Evolutionary conservation across 2,329 filamentous ascomycete species (phyloP).

Genomic region (Huntiella decipiens): DNA sequence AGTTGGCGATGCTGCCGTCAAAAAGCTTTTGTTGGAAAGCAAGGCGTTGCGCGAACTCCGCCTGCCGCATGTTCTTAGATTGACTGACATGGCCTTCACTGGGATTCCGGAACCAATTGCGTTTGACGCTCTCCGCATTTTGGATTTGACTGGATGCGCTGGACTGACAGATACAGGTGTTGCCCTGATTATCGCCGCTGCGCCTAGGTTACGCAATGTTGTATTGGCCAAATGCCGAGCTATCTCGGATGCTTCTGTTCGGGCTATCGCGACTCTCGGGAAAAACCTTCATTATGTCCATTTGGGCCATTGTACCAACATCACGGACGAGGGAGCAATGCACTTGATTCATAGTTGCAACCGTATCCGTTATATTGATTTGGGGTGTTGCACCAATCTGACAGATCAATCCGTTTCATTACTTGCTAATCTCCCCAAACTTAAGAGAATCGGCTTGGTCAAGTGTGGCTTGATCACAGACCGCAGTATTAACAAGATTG

Average conservation of each 20-base stretch:
- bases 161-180: conserved; percentile 74
- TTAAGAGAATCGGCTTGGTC: conserved; percentile 85
- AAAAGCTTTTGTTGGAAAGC: conserved; percentile 57
- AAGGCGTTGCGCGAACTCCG: conserved; percentile 77
- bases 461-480: conserved; percentile 88
- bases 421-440: conserved; percentile 71
- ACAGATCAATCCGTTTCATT: conserved; percentile 76
- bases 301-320: conserved; percentile 76
- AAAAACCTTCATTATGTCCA: conserved; percentile 97
- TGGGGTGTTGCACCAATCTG: conserved; percentile 81
- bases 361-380: conserved; percentile 87
- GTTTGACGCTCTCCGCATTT: conserved; percentile 78
- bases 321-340: conserved; percentile 78
- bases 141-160: conserved; percentile 79
- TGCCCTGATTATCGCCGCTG: conserved; percentile 67
- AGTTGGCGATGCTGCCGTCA: conserved; percentile 69
- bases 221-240: conserved; percentile 87
- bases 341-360: conserved; percentile 73
- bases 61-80: conserved; percentile 64
- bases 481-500: conserved; percentile 42
- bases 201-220: conserved; percentile 76
- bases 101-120: conserved; percentile 46
- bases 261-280: conserved; percentile 70
- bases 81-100: conserved; percentile 79
- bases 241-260: conserved; percentile 75